Percentiles rank a stretch among this genome's conserved stretches.
Evolutionary conservation across 371 early-diverging fungal genomes (phyloP).

Genomic region (Zychaea mexicana): DNA sequence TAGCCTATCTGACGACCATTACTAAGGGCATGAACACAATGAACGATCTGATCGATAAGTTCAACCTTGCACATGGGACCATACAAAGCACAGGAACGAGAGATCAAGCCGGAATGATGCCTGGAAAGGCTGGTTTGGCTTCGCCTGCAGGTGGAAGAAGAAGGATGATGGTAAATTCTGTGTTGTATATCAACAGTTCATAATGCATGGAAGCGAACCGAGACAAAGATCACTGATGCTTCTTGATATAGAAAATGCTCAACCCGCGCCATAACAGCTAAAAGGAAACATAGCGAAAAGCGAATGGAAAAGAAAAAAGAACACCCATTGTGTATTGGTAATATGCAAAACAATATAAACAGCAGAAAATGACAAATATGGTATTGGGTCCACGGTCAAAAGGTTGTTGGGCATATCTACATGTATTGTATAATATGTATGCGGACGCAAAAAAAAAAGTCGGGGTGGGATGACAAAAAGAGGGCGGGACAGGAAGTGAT

Average conservation of each 20-base stretch:
- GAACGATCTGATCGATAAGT: conserved; percentile 63
- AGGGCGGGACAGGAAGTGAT: too few relatives aligned
- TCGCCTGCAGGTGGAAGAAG: conserved; percentile 8
- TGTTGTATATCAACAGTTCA: too few relatives aligned
- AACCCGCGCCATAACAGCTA: neutral
- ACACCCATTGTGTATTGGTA: neutral
- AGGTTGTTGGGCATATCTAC: too few relatives aligned
- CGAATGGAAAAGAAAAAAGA: too few relatives aligned
- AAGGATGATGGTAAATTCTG: conserved; percentile 1
- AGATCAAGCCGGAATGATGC: neutral
- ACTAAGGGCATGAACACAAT: conserved; percentile 77
- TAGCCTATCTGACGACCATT: conserved; percentile 74
- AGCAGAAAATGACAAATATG: neutral
- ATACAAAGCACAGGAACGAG: conserved; percentile 10
- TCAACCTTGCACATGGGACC: conserved; percentile 41
- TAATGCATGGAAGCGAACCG: too few relatives aligned
- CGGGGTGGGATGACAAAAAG: too few relatives aligned
- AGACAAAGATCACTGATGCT: too few relatives aligned
- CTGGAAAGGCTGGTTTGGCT: conserved; percentile 2
- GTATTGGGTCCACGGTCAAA: neutral
- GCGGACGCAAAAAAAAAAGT: too few relatives aligned
- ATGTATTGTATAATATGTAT: too few relatives aligned
- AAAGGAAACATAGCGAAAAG: neutral
- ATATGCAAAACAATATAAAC: neutral
- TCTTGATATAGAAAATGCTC: neutral